Evolutionary conservation across 1,139 yeast species (phyloP).

Genomic region (Kluyveromyces marxianus): DNA sequence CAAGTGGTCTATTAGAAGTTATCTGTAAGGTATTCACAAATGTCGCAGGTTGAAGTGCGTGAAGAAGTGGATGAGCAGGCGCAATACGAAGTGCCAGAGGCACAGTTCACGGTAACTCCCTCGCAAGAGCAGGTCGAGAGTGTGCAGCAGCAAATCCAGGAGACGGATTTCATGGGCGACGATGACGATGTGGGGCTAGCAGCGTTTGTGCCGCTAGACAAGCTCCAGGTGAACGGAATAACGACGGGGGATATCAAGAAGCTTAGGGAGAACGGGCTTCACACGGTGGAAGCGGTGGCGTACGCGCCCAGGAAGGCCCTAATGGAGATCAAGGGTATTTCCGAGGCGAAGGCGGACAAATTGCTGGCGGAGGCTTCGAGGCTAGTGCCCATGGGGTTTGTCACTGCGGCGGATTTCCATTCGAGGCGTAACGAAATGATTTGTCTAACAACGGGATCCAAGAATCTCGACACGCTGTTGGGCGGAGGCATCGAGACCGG

Average conservation of each 20-base stretch:
- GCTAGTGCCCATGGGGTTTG: conserved; percentile 91
- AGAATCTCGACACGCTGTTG: conserved; percentile 81
- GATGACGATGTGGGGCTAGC: conserved; percentile 39
- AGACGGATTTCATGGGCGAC: conserved; percentile 14
- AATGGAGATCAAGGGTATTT: conserved; percentile 77
- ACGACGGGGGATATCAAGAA: conserved; percentile 71
- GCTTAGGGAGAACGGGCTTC: conserved; percentile 73
- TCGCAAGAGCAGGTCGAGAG: conserved; percentile 10
- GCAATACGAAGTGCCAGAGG: too few species aligned
- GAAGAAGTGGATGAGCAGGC: too few species aligned
- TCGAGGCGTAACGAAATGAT: conserved; percentile 84
- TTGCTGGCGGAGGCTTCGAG: conserved; percentile 76
- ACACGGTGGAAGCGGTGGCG: conserved; percentile 88
- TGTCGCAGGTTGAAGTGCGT: conserved; percentile 7
- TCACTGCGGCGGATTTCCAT: conserved; percentile 94
- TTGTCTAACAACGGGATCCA: conserved; percentile 91
- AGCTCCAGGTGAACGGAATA: conserved; percentile 76
- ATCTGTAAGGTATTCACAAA: neutral
- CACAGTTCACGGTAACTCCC: neutral
- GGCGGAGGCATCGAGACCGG: conserved; percentile 99
- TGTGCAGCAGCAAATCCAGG: conserved; percentile 18
- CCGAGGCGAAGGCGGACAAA: conserved; percentile 92
- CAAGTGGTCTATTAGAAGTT: neutral
- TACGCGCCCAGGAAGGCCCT: conserved; percentile 80
- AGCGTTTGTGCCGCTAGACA: conserved; percentile 31